Conservation (phyloP, 2,329 filamentous ascomycete species). For the Fusarium globosum region DNA sequence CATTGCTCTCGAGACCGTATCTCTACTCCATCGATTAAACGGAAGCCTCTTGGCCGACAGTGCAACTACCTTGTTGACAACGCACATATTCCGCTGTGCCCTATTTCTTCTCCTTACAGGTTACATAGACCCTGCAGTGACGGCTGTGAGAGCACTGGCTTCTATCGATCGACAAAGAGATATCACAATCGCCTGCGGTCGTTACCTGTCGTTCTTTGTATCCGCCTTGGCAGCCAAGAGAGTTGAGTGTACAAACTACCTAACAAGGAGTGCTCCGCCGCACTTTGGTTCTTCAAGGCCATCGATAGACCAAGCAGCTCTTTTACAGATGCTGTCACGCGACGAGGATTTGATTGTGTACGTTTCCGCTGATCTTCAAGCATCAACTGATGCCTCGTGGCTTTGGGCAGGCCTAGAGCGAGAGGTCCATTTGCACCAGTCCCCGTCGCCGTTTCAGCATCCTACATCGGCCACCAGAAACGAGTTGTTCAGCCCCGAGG, state of each 20-base stretch:
- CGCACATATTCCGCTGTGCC: conserved; percentile 88
- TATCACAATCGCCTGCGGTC: conserved; percentile 81
- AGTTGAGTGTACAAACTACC: conserved; percentile 56
- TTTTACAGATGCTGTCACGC: conserved; percentile 53
- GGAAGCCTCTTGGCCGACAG: conserved; percentile 69
- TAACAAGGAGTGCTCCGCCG: conserved; percentile 50
- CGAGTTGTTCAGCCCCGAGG: conserved; percentile 58
- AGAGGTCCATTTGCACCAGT: conserved; percentile 50
- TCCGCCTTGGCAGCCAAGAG: conserved; percentile 70
- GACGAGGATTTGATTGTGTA: conserved; percentile 94
- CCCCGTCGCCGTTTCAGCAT: conserved; percentile 28
- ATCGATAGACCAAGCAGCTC: conserved; percentile 47
- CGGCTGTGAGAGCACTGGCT: conserved; percentile 77
- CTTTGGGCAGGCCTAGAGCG: conserved; percentile 77
- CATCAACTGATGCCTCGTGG: conserved; percentile 81
- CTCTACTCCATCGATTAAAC: conserved; percentile 75
- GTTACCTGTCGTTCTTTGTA: conserved; percentile 85
- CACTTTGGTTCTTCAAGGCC: conserved; percentile 46
- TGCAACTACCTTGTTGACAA: conserved; percentile 79
- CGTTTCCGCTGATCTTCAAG: conserved; percentile 87
- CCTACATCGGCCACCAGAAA: conserved; percentile 47
- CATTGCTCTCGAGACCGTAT: conserved; percentile 81
- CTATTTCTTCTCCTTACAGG: conserved; percentile 82
- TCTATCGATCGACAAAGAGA: conserved; percentile 77
- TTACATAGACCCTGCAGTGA: conserved; percentile 77